Evolutionary conservation across 2,329 filamentous ascomycete species (phyloP).

Genomic region (Aspergillus quadricinctus): DNA sequence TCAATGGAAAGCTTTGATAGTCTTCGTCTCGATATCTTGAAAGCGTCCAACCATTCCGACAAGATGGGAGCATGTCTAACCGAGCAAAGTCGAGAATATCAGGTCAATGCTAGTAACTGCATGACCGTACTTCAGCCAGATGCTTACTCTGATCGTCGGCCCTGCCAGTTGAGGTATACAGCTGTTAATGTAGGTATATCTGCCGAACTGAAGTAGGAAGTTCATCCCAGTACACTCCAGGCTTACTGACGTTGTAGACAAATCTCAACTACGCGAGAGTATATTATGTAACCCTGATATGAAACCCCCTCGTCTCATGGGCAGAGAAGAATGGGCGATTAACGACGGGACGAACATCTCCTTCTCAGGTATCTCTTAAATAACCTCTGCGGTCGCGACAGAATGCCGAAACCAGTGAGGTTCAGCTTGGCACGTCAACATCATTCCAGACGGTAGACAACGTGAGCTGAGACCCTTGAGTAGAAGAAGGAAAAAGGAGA

Average conservation of each 20-base stretch:
- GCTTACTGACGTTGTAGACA: background rate
- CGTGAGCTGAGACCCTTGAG: constrained; percentile 39
- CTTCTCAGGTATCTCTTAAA: constrained; percentile 36
- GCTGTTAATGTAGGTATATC: background rate
- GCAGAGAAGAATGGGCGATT: constrained; percentile 46
- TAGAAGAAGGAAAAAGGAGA: constrained; percentile 18
- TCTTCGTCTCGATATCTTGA: too few relatives aligned
- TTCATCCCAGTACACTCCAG: background rate
- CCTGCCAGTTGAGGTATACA: too few relatives aligned
- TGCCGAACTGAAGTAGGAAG: background rate
- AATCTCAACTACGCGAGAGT: background rate
- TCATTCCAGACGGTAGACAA: constrained; percentile 38
- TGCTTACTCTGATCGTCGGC: background rate
- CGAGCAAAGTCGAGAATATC: background rate
- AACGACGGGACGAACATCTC: constrained; percentile 42
- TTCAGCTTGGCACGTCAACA: constrained; percentile 33
- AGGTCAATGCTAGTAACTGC: background rate
- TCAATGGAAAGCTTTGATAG: too few relatives aligned
- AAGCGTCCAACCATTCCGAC: background rate
- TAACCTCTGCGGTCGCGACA: constrained; percentile 41
- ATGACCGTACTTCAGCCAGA: background rate
- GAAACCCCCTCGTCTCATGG: constrained; percentile 46
- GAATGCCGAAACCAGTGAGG: constrained; percentile 43
- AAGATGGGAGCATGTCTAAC: background rate
- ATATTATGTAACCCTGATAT: constrained; percentile 45